Evolutionary conservation across 2,329 filamentous ascomycete genomes (phyloP).

Genomic region (Chrysoporthe austroafricana): DNA sequence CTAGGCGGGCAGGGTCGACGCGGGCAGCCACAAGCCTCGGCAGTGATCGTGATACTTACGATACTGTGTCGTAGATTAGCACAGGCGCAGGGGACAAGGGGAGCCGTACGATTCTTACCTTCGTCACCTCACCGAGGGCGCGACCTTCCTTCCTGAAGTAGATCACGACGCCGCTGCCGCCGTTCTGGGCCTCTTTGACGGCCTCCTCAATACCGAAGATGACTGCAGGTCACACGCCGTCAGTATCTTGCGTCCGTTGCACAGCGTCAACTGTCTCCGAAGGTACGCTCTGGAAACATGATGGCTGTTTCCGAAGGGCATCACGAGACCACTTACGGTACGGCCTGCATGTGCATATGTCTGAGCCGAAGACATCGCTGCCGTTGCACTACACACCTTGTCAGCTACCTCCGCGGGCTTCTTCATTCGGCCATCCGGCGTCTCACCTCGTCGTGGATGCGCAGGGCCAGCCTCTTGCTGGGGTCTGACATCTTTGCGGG

Average conservation of each 20-base stretch:
- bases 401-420: slow-evolving; percentile 6
- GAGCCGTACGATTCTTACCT: slow-evolving; percentile 58
- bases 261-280: neutral
- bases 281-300: neutral
- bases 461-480: slow-evolving; percentile 76
- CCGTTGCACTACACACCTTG: slow-evolving; percentile 72
- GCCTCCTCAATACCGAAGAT: slow-evolving; percentile 98
- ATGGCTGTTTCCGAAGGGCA: neutral
- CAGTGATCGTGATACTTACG: slow-evolving; percentile 42
- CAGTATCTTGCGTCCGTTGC: neutral
- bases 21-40: slow-evolving; percentile 3
- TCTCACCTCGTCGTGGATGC: slow-evolving; percentile 71
- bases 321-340: slow-evolving; percentile 54
- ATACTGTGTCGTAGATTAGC: slow-evolving; percentile 47
- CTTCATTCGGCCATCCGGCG: slow-evolving; percentile 3
- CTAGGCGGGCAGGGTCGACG: slow-evolving; percentile 1
- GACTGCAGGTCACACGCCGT: slow-evolving; percentile 41
- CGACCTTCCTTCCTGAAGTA: slow-evolving; percentile 98
- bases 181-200: slow-evolving; percentile 93
- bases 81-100: slow-evolving; percentile 9
- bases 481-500: slow-evolving; percentile 92
- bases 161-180: slow-evolving; percentile 92
- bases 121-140: slow-evolving; percentile 92
- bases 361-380: slow-evolving; percentile 95
- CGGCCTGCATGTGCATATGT: slow-evolving; percentile 95